Evolutionary conservation across 176 grass and related monocot genomes (phyloP).

Genomic region (Triticum urartu): DNA sequence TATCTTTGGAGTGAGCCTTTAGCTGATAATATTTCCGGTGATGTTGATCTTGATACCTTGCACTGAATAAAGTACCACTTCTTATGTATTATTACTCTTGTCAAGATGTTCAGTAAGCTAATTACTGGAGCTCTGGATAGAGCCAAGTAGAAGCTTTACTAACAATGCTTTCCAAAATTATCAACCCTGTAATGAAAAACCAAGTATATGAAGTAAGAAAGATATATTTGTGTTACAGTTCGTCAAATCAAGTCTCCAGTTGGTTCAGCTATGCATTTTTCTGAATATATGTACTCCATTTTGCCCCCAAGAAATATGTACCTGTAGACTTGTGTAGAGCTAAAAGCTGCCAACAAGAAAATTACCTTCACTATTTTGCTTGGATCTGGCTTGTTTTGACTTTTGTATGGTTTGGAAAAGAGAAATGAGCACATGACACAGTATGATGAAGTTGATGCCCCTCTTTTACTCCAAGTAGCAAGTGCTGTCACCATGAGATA

Average conservation of each 20-base stretch:
- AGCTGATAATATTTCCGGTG: neutral
- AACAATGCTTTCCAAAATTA: neutral
- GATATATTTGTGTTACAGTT: neutral
- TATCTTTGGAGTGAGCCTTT: neutral
- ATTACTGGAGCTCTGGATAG: neutral
- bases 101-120: neutral
- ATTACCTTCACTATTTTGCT: neutral
- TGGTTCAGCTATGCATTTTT: too few species aligned
- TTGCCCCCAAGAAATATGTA: neutral
- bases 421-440: slow-evolving; percentile 5
- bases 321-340: neutral
- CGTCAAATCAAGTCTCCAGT: neutral
- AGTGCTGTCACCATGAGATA: slow-evolving; percentile 11
- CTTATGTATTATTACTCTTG: neutral
- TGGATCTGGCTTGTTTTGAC: neutral
- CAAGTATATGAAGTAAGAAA: neutral
- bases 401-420: slow-evolving; percentile 1
- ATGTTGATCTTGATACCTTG: neutral
- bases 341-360: neutral
- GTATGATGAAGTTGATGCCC: slow-evolving; percentile 33
- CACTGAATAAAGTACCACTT: neutral
- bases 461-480: slow-evolving; percentile 48
- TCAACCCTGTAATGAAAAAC: neutral
- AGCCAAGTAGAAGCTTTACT: neutral
- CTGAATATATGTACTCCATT: too few species aligned